Base-by-base conservation (phyloP, 164 flowering plant species). In the Vitis riparia region DNA sequence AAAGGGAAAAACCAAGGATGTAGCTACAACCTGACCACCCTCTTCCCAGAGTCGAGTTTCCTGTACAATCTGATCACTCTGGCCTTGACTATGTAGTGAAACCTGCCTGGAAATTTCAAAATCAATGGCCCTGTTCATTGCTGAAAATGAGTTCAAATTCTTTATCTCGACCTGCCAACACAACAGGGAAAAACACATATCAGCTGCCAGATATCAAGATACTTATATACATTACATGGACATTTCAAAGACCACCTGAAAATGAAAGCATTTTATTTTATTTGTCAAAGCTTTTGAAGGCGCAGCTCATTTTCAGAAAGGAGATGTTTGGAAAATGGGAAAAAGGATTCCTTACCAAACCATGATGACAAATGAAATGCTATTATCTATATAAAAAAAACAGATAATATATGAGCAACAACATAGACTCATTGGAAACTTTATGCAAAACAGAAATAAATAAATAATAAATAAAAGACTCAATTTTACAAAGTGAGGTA, bases 31-130 rank as follows among this genome's bases (percentile, higher is more conserved):
- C 97, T 94, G 97, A 73, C 89, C 72, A 30, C 93, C 91, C 71
- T 94, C 97, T 65, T 92, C 99, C 97, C 99, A 92, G 12, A 88
- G 94, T 49, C 97, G 90, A 75, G 99, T 92, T 79, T 92, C 97
- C 69, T 90, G 97, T 55, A 92, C 84, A 79, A 94, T 88, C 77
- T 86, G 79, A 80, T 86, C 90, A 67, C 59, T 82, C 71, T 84
- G 84, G 29, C 95, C 95, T 86, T 87, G 79, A 73, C 68, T 82
- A 67, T 85, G 83, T 17, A 94, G 93, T 59, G 62, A 70, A 49
- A 71, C 91, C 79, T 94, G 97, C 74, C 99, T 84, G 55, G 86
- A 73, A 64, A 90, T 91, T 86, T 94, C 97, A 79, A 79, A 91
- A 79, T 92, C 97, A 68, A 95, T 89, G 51, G 99, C 96, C 75